Percentiles rank a stretch among this genome's conserved stretches.
These are phyloP conservation scores for Geotrichum reessii DNA, from an alignment of 1,139 yeast species.

Conservation along the genomic window DNA sequence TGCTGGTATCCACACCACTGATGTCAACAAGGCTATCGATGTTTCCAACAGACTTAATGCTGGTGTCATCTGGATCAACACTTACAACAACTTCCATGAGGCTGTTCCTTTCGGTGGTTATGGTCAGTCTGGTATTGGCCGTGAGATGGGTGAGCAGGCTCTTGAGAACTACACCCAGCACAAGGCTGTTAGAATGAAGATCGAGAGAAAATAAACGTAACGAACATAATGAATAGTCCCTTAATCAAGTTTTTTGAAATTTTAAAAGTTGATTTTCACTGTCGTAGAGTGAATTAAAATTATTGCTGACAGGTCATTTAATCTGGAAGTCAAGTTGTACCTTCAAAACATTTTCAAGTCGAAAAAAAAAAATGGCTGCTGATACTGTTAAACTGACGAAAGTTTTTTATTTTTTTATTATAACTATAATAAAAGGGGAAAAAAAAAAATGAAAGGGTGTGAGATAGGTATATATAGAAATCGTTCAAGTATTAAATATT, in stretches of 20 bases:
- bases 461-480: background rate
- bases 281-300: too few species aligned
- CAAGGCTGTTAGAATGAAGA: slow-evolving; percentile 47
- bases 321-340: too few species aligned
- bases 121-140: slow-evolving; percentile 78
- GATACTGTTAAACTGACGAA: too few species aligned
- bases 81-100: slow-evolving; percentile 66
- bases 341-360: too few species aligned
- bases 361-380: too few species aligned
- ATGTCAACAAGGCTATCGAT: slow-evolving; percentile 52
- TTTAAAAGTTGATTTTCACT: too few species aligned
- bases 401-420: too few species aligned
- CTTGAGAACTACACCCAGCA: slow-evolving; percentile 66
- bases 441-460: background rate
- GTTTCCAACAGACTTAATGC: slow-evolving; percentile 64
- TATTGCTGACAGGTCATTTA: too few species aligned
- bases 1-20: slow-evolving; percentile 73
- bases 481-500: background rate
- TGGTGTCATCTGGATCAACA: slow-evolving; percentile 84
- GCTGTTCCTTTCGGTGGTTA: slow-evolving; percentile 78
- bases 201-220: background rate
- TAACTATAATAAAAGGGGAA: too few species aligned
- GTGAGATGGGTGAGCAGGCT: slow-evolving; percentile 80
- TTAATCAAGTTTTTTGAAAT: background rate
- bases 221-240: background rate